Conservation (phyloP, 768 basidiomycete species). For the Dictyophora rubrovolvata region DNA sequence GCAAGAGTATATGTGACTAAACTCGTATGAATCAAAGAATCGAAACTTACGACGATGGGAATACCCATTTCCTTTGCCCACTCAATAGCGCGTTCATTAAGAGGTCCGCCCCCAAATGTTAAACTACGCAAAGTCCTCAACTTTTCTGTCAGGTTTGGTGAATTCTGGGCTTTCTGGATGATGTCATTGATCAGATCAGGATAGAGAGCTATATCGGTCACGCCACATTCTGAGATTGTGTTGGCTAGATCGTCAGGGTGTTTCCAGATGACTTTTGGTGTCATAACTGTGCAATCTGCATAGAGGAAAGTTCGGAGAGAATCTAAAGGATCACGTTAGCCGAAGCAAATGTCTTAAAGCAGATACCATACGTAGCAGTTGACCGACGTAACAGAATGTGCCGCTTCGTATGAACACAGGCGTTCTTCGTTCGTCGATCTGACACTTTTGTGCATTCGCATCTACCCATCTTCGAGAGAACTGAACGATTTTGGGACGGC, state of each 20-base stretch:
- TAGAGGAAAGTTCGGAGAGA: background rate
- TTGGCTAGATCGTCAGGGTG: background rate
- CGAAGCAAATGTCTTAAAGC: background rate
- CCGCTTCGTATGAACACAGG: background rate
- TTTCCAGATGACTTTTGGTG: background rate
- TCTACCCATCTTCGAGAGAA: background rate
- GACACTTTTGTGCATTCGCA: background rate
- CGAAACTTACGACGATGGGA: background rate
- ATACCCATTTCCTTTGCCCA: background rate
- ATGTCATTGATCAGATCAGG: background rate
- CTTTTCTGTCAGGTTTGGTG: background rate
- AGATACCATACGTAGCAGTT: background rate
- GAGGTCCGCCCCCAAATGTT: background rate
- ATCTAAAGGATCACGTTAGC: background rate
- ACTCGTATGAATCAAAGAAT: too few relatives aligned
- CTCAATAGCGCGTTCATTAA: background rate
- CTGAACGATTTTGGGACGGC: background rate
- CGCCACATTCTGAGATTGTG: background rate
- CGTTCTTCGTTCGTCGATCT: background rate
- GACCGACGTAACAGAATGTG: background rate
- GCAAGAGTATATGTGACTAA: too few relatives aligned
- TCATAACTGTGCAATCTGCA: background rate
- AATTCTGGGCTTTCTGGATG: background rate
- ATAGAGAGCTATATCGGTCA: background rate
- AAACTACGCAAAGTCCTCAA: background rate